Percentiles rank a stretch among this genome's conserved stretches.
These are phyloP conservation scores for Graphilbum fragrans DNA, from an alignment of 2,329 filamentous ascomycete species.

Conservation along the genomic window DNA sequence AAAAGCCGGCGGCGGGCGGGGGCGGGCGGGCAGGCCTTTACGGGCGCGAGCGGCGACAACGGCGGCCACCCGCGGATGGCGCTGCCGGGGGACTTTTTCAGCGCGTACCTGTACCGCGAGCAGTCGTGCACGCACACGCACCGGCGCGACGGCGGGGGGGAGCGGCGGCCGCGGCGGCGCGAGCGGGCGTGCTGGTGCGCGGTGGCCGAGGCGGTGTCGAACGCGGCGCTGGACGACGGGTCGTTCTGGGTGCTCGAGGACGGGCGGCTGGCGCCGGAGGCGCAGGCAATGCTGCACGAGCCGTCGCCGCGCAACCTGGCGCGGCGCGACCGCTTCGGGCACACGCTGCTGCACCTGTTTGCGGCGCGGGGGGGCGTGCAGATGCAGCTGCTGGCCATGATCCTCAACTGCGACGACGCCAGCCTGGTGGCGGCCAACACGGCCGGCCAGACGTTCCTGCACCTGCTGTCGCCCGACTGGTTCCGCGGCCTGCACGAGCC, in stretches of 20 bases:
- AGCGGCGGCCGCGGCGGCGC: not conserved
- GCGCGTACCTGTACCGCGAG: constrained; percentile 14
- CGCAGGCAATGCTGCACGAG: constrained; percentile 11
- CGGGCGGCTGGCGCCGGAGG: constrained; percentile 16
- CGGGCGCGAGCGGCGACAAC: constrained; percentile 9
- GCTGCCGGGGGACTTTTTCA: constrained; percentile 38
- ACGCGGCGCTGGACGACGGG: constrained; percentile 6
- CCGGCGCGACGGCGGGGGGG: not conserved
- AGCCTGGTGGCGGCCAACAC: constrained; percentile 23
- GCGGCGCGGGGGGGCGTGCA: constrained; percentile 22
- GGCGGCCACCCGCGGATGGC: constrained; percentile 16
- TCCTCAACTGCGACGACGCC: constrained; percentile 12
- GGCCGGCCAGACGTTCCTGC: constrained; percentile 36
- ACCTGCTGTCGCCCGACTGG: constrained; percentile 26
- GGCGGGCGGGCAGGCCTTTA: too few species aligned
- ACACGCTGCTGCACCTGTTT: constrained; percentile 34
- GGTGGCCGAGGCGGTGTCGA: constrained; percentile 15
- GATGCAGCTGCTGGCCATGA: constrained; percentile 17
- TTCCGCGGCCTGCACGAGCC: constrained; percentile 15
- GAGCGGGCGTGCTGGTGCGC: constrained; percentile 20
- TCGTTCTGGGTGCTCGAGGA: constrained; percentile 16
- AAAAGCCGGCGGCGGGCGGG: too few species aligned
- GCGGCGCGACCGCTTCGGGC: constrained; percentile 29
- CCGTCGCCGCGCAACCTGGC: constrained; percentile 13
- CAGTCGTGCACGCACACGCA: constrained; percentile 10